Conservation (phyloP, 1,139 yeast species). For the Yamadazyma diddensiae region DNA sequence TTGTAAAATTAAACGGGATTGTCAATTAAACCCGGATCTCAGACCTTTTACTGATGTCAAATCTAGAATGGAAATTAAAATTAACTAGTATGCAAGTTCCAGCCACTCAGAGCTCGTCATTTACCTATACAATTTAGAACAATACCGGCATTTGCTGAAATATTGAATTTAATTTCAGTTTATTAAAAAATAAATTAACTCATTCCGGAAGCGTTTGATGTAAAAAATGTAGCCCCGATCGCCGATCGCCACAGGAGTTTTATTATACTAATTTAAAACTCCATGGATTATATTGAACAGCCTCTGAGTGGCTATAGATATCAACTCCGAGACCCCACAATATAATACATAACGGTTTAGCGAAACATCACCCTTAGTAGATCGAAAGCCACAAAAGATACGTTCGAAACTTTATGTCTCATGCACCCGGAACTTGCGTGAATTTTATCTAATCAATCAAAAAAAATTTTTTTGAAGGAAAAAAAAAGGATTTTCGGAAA, state of each 20-base stretch:
- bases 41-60: background rate
- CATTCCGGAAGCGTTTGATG: background rate
- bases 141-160: background rate
- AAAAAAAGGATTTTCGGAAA: too few species aligned
- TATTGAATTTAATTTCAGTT: too few species aligned
- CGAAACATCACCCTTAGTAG: background rate
- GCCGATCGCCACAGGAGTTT: background rate
- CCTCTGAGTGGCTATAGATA: background rate
- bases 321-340: background rate
- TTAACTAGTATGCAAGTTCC: background rate
- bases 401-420: too few species aligned
- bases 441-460: conserved; percentile 1
- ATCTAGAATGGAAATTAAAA: background rate
- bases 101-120: background rate
- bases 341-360: too few species aligned
- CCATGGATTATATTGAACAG: background rate
- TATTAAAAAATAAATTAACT: too few species aligned
- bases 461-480: background rate
- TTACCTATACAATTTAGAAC: background rate
- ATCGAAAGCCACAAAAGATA: background rate
- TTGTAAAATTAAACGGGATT: background rate
- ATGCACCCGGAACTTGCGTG: background rate
- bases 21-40: background rate
- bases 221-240: background rate
- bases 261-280: too few species aligned